phyloP scores from a whole-genome alignment of 1,284 basidiomycete species.

The Golubevia pallescens region DNA sequence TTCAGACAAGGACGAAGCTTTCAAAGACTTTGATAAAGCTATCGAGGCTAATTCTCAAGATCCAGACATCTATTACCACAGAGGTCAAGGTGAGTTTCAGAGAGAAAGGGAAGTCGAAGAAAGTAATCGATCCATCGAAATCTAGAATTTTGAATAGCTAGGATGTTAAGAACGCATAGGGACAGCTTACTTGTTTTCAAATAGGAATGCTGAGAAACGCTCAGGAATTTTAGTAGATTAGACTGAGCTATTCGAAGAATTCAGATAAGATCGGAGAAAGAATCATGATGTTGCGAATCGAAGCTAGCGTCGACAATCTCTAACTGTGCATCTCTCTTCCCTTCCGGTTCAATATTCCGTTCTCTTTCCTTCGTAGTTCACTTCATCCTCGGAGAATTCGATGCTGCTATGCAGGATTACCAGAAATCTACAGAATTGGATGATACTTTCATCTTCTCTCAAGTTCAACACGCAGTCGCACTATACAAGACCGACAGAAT shows the following conservation, averaged over 20 bases:
- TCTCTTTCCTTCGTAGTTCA: slow-evolving; percentile 71
- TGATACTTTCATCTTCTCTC: slow-evolving; percentile 85
- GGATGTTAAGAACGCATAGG: neutral
- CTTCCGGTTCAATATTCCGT: neutral
- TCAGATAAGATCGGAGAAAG: no score
- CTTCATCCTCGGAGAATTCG: slow-evolving; percentile 93
- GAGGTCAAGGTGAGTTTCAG: slow-evolving; percentile 79
- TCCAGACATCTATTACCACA: slow-evolving; percentile 98
- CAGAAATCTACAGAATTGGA: slow-evolving; percentile 84
- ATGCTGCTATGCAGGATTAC: slow-evolving; percentile 86
- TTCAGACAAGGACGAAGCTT: slow-evolving; percentile 73
- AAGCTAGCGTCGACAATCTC: no score
- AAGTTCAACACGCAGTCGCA: slow-evolving; percentile 95
- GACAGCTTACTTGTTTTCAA: neutral
- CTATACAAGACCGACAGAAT: slow-evolving; percentile 88
- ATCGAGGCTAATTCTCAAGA: slow-evolving; percentile 82
- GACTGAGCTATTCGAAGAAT: neutral
- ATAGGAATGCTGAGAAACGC: neutral
- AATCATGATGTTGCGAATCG: no score
- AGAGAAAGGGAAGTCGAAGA: no score
- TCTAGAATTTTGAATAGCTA: neutral
- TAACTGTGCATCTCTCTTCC: no score
- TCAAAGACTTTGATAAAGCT: slow-evolving; percentile 89
- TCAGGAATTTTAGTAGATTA: neutral
- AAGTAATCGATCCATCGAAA: no score